Evolutionary conservation across 2,329 filamentous ascomycete species (phyloP), one percentile per base, ranked within the genome.

Genomic region (Talaromyces funiculosus): DNA sequence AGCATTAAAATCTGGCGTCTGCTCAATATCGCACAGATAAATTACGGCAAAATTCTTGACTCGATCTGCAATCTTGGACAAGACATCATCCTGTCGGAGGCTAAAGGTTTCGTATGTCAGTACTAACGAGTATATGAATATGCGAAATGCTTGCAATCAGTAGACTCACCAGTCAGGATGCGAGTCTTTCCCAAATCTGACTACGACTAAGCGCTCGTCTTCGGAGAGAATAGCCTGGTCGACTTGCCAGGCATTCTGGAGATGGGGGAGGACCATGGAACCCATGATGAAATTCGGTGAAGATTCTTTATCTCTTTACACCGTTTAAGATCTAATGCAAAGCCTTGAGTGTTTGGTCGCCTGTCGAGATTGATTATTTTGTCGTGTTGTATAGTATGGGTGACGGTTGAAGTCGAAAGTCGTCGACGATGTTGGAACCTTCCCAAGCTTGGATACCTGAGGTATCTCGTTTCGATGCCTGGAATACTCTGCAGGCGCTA

Each of bases 161-260:
- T 12, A 1, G 18, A 58, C 60, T 22, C n/a, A 58, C 60, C 80
- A 89, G 76, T 95, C 90, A 5, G 86, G 84, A 69, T 96, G 90
- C 72, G 85, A 86, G 75, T 96, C 92, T 67, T 91, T 86, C 53
- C 92, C 92, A 77, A 97, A 97, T 66, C 93, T 88, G 73, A 97
- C 96, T 43, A 96, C 87, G 12, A 96, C 91, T 1, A 56, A 18
- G 16, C 53, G 88, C 72, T 97, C 93, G 72, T 96, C 91, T 78
- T 97, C 92, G 45, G 82, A 84, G 71, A 90, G 86, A 72, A 97
- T 97, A 65, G 92, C 92, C 78, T 97, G 92, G 81, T 97, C 94
- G 71, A 99, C 94, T 76, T 99, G 94, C 94, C 93, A 99, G 75
- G 90, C 94, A 43, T 90, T 92, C 68, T 85, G 85, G 51, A 99